Evolutionary conservation across 257 asterid species (phyloP).

Genomic region (Fraxinus pennsylvanica): DNA sequence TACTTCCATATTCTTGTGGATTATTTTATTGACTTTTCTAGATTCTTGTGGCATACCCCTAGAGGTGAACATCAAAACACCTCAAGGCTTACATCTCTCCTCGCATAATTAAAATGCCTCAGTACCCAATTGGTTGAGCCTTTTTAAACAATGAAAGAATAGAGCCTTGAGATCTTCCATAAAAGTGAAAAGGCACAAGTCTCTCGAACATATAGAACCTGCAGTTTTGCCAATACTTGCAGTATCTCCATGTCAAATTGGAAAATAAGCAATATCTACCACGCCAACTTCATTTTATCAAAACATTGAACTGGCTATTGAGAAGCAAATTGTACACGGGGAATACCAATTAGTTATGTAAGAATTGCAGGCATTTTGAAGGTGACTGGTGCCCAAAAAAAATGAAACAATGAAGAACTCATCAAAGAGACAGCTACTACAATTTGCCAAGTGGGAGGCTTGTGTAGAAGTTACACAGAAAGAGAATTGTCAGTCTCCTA

Average conservation of each 20-base stretch:
- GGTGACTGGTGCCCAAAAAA: neutral
- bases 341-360: neutral
- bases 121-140: neutral
- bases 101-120: neutral
- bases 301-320: neutral
- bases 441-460: conserved; percentile 7
- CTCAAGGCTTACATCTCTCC: neutral
- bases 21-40: neutral
- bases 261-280: conserved; percentile 1
- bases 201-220: neutral
- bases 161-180: neutral
- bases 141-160: neutral
- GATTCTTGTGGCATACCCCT: neutral
- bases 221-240: neutral
- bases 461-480: neutral
- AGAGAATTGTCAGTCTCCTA: conserved; percentile 11
- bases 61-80: neutral
- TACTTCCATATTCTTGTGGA: neutral
- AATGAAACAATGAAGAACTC: neutral
- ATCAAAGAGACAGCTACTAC: conserved; percentile 7
- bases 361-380: conserved; percentile 14
- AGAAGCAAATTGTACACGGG: conserved; percentile 2
- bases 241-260: neutral
- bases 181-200: neutral
- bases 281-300: neutral